Percentiles rank a stretch among this genome's conserved stretches.
Conservation (phyloP, 495 filamentous ascomycete genomes). For the Aspergillus ellipticus region DNA sequence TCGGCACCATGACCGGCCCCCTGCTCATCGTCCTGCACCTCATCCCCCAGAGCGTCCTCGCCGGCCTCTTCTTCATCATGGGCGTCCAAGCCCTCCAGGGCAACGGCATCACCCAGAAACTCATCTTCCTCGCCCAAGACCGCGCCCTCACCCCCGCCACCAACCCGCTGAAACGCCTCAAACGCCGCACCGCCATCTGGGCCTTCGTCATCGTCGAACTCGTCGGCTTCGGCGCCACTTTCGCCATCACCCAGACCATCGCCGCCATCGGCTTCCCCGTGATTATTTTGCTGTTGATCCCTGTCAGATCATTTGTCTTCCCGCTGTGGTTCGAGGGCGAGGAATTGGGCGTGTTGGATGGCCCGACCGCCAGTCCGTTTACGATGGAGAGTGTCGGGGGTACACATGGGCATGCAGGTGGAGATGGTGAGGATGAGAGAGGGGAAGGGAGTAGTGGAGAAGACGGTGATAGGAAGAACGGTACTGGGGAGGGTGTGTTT, state of each 20-base stretch:
- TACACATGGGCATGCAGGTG: slow-evolving; percentile 45
- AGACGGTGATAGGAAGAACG: not conserved
- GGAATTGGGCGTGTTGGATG: slow-evolving; percentile 73
- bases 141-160: slow-evolving; percentile 54
- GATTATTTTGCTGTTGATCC: slow-evolving; percentile 78
- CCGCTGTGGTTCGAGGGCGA: slow-evolving; percentile 63
- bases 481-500: slow-evolving; percentile 15
- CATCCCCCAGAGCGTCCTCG: slow-evolving; percentile 83
- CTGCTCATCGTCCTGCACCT: slow-evolving; percentile 77
- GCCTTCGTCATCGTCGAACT: slow-evolving; percentile 73
- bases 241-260: slow-evolving; percentile 94
- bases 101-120: slow-evolving; percentile 80
- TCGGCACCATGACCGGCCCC: slow-evolving; percentile 86
- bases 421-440: slow-evolving; percentile 15
- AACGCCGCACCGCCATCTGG: slow-evolving; percentile 65
- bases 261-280: slow-evolving; percentile 93
- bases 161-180: slow-evolving; percentile 62
- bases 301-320: slow-evolving; percentile 67
- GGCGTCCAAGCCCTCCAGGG: slow-evolving; percentile 75
- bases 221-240: slow-evolving; percentile 76
- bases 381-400: slow-evolving; percentile 84
- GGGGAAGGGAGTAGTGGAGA: too few relatives aligned
- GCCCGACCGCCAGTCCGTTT: slow-evolving; percentile 75
- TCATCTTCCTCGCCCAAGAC: slow-evolving; percentile 74
- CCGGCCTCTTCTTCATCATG: slow-evolving; percentile 94